Evolutionary conservation across 2,329 filamentous ascomycete genomes (phyloP).

Genomic region (Delphinella strobiligena): DNA sequence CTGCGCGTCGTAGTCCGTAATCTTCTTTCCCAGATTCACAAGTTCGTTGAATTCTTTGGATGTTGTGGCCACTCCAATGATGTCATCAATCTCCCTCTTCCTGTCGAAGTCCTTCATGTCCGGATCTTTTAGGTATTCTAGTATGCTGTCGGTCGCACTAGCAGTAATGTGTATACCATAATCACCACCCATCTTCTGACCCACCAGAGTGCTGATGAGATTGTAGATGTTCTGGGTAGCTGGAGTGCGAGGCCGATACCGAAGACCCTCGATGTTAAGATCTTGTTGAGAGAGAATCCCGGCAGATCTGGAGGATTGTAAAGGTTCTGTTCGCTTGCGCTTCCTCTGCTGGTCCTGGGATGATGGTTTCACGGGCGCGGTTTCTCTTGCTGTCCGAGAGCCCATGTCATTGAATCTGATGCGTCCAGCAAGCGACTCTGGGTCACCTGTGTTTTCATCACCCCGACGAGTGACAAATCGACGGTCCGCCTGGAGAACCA

Average conservation of each 20-base stretch:
- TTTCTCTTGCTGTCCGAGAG: constrained; percentile 64
- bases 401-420: constrained; percentile 95
- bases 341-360: constrained; percentile 60
- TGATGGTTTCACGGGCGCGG: constrained; percentile 54
- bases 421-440: constrained; percentile 88
- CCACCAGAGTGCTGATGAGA: constrained; percentile 82
- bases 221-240: constrained; percentile 90
- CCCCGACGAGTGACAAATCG: constrained; percentile 85
- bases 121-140: constrained; percentile 91
- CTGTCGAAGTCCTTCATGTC: constrained; percentile 95
- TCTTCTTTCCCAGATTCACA: constrained; percentile 94
- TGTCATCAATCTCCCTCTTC: constrained; percentile 93
- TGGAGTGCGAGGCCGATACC: constrained; percentile 81
- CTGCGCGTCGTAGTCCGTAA: constrained; percentile 94
- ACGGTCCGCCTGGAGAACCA: constrained; percentile 99
- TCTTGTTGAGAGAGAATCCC: constrained; percentile 78
- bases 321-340: constrained; percentile 62
- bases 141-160: constrained; percentile 81
- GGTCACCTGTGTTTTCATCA: constrained; percentile 93
- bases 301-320: constrained; percentile 52
- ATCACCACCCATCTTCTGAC: constrained; percentile 80
- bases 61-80: constrained; percentile 69
- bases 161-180: constrained; percentile 83
- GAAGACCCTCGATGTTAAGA: constrained; percentile 78
- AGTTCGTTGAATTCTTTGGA: constrained; percentile 94